Base-by-base conservation (phyloP, 805 yeast genomes). In the Cyberlindnera maritima region DNA sequence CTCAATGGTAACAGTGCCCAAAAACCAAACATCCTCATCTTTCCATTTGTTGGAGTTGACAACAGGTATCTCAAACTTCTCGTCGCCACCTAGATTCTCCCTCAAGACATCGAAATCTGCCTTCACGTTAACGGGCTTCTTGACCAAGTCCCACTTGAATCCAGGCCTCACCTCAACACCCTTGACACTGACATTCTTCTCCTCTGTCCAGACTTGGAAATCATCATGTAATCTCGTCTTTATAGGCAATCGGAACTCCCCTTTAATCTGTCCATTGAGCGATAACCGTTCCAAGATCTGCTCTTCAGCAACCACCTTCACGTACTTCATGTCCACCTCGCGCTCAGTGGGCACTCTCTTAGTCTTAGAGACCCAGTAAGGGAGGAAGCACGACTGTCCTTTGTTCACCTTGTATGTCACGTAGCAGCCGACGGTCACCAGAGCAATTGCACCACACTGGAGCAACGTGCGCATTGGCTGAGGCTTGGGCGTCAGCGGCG, bases 191-290 rank as follows among this genome's bases (percentile, higher is more conserved):
- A 49, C 42, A 18, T 45, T 36, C 23, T 40, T 53, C 31, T 58
- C 60, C 41, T 60, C 60, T 2, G 48, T 45, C 63, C 62, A 59
- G 3, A 60, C 36, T 11, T 56, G 46, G 35, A 59, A 59, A n/a
- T 52, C 54, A 9, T 46, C 50, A 4, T 52, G 47, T 10, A 50
- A 40, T 31, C 51, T 23, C 1, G 46, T 46, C 47, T 46, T 48
- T 1, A 60, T 28, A 2, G 64, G 64, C 18, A 60, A 36, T 39
- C 56, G 49, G 43, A 54, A 60, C 20, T 49, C 50, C 9, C 31
- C 18, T 39, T 56, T 55, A 10, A 60, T 53, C 11, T 35, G 23
- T 3, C 38, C 46, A 39, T 59, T 48, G 15, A 59, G 23, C 4
- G 58, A 55, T 8, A 60, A 36, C 36, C 57, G 43, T 36, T 60